These are phyloP conservation scores for Penicillium hordei DNA, from an alignment of 2,329 filamentous ascomycete genomes.

Conservation along the genomic window DNA sequence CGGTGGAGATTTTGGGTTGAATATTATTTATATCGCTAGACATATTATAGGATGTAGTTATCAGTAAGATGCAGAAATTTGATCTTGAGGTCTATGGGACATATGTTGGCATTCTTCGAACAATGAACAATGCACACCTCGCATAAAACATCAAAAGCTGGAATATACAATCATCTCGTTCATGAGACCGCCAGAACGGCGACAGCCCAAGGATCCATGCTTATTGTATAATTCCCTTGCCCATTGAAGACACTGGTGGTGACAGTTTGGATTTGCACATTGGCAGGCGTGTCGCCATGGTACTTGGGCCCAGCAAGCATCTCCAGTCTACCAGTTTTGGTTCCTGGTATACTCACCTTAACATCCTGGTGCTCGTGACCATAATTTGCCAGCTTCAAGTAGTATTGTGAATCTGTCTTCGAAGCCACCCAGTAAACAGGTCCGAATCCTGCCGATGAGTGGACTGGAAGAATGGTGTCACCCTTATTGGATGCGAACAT, in stretches of 20 bases:
- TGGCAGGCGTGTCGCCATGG: constrained; percentile 21
- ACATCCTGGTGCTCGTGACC: constrained; percentile 24
- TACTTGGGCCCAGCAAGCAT: constrained; percentile 25
- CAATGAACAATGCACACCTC: not conserved
- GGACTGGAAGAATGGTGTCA: constrained; percentile 31
- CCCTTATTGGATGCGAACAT: constrained; percentile 39
- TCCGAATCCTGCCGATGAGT: constrained; percentile 28
- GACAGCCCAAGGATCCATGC: constrained; percentile 28
- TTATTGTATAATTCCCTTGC: constrained; percentile 22
- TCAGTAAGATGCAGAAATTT: not conserved
- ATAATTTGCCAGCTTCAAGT: constrained; percentile 37
- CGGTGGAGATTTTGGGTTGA: constrained; percentile 21
- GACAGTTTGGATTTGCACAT: constrained; percentile 20
- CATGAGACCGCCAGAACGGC: constrained; percentile 25
- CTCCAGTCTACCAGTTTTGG: constrained; percentile 23
- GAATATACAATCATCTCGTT: not conserved
- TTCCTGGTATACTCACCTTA: constrained; percentile 27
- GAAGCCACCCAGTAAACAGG: constrained; percentile 40
- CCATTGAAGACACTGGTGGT: constrained; percentile 11
- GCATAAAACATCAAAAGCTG: not conserved
- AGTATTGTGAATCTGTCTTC: constrained; percentile 22
- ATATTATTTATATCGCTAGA: too few species aligned
- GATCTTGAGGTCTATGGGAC: not conserved
- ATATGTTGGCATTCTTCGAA: not conserved
- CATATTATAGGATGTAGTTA: not conserved